Evolutionary conservation across 805 yeast genomes (phyloP), one percentile per base, ranked within the genome.

Genomic region (Teunomyces funiuensis): DNA sequence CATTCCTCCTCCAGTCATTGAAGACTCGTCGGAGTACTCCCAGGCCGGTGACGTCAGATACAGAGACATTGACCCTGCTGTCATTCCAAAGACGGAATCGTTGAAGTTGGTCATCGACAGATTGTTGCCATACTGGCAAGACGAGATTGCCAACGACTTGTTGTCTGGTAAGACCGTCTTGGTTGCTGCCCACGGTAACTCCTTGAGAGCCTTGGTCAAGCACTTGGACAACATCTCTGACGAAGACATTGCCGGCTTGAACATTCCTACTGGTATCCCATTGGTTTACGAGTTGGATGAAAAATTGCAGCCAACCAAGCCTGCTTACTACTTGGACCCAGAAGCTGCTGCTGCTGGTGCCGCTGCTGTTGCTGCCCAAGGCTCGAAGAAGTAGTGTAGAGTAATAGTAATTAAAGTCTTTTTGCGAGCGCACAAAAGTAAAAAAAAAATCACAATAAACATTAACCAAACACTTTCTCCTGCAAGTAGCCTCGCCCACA

Each of bases 321-420:
- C 88, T 56, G 82, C 95, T 58, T 88, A 90, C 81, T 90, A 90
- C 83, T 84, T 90, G 73, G 98, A 90, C 76, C 98, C 98, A 61
- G 97, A 88, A 77, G 98, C 97, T 62, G 98, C 98, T 62, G 96
- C 90, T 52, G 97, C 97, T 42, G 98, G 98, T 79, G 98, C 97
- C 54, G 97, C 97, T 64, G 97, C 97, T 47, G 98, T 90, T 58
- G 98, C 97, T 60, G 88, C 88, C 60, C 98, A 90, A 77, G 98
- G 98, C 30, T 53, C 67, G 27, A 69, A 69, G 64, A 66, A 67
- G 54, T 65, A 61, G 44, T 4, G 4, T 15, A 3, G 5, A 6
- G 29, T 17, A 8, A 28, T 11, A 5, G 15, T 6, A 13, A 16
- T 8, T 15, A 28, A 7, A 23, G 8, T 23, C 27, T 23, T 11